Evolutionary conservation across 305 asterid species (phyloP).

Genomic region (Galium porrigens): DNA sequence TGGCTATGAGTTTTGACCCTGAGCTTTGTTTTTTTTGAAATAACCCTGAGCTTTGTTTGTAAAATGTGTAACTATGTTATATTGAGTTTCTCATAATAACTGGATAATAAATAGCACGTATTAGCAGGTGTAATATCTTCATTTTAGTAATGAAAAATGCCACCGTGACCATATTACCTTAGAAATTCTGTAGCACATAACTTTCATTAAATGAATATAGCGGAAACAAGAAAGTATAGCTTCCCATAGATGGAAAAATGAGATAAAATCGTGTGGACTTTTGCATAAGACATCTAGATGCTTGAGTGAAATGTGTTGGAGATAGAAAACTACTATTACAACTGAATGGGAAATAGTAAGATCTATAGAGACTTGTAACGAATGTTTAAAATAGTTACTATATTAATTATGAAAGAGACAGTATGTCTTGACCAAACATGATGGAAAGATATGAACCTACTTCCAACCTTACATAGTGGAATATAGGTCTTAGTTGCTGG

Average conservation of each 20-base stretch:
- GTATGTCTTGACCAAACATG: background rate
- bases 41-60: background rate
- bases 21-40: background rate
- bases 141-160: background rate
- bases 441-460: too few relatives aligned
- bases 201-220: background rate
- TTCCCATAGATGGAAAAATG: background rate
- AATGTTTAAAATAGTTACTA: background rate
- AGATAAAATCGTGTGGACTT: background rate
- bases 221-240: background rate
- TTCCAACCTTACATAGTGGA: background rate
- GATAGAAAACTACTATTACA: background rate
- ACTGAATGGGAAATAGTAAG: background rate
- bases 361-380: background rate
- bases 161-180: background rate
- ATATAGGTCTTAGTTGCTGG: background rate
- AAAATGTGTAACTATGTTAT: background rate
- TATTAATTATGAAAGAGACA: background rate
- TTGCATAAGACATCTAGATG: background rate
- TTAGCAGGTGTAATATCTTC: background rate
- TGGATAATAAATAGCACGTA: background rate
- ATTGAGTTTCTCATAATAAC: too few relatives aligned
- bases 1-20: background rate
- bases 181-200: background rate
- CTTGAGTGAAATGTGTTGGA: background rate